These are phyloP conservation scores for Talaromyces sp. DNA, from an alignment of 2,329 filamentous ascomycete genomes.

Conservation along the genomic window DNA sequence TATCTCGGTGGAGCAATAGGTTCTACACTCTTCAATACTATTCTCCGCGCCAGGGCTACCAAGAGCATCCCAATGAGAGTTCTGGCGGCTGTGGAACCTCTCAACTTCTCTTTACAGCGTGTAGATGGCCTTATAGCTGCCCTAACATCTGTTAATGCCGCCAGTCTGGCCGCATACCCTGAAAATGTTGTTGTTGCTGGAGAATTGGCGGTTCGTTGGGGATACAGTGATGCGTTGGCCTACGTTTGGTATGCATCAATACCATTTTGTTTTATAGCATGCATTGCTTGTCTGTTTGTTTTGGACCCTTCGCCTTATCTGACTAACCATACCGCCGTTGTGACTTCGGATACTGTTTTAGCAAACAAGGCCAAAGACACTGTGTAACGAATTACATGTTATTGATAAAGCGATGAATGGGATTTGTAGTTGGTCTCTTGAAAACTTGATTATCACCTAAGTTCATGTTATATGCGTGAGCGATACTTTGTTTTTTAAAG, in stretches of 20 bases:
- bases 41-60: background rate
- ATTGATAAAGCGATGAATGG: background rate
- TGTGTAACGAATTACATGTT: background rate
- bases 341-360: background rate
- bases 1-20: constrained; percentile 6
- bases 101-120: background rate
- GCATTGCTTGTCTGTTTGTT: background rate
- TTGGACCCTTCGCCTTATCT: background rate
- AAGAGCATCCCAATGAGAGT: background rate
- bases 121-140: background rate
- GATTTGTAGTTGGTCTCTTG: background rate
- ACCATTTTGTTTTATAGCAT: background rate
- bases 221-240: background rate
- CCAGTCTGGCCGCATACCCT: background rate
- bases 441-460: background rate
- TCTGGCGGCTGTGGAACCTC: background rate
- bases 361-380: background rate
- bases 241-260: background rate
- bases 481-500: background rate
- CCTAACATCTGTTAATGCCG: background rate
- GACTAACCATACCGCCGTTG: background rate
- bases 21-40: constrained; percentile 1
- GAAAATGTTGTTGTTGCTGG: background rate
- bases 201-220: background rate
- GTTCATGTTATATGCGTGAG: background rate